Evolutionary conservation across 2,329 filamentous ascomycete species (phyloP).

Genomic region (Penicillium sclerotiorum): DNA sequence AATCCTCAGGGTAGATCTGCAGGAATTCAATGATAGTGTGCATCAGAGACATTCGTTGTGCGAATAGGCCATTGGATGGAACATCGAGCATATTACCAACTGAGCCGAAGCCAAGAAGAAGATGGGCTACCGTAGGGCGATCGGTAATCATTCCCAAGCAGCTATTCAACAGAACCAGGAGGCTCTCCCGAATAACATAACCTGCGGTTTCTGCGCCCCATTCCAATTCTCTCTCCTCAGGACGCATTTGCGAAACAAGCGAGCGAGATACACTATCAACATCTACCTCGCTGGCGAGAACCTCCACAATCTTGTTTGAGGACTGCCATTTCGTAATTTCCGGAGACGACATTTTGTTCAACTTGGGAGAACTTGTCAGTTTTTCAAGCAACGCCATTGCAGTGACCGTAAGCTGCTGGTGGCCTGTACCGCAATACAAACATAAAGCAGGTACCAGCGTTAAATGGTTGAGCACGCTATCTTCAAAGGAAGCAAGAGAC

Average conservation of each 20-base stretch:
- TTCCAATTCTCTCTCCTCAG: constrained; percentile 70
- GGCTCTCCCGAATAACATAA: constrained; percentile 79
- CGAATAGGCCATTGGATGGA: constrained; percentile 70
- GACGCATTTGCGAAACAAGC: constrained; percentile 68
- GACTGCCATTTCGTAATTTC: constrained; percentile 64
- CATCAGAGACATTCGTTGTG: constrained; percentile 73
- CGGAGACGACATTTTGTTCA: constrained; percentile 69
- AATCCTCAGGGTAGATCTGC: constrained; percentile 66
- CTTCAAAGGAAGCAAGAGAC: constrained; percentile 86
- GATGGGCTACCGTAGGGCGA: constrained; percentile 84
- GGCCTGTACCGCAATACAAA: constrained; percentile 81
- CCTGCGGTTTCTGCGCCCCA: constrained; percentile 68
- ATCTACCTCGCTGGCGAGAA: constrained; percentile 80
- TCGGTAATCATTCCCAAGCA: constrained; percentile 75
- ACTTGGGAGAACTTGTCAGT: constrained; percentile 78
- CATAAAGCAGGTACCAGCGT: constrained; percentile 79
- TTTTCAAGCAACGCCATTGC: constrained; percentile 83
- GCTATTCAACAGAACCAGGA: constrained; percentile 82
- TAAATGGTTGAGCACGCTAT: constrained; percentile 81
- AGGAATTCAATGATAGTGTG: constrained; percentile 77
- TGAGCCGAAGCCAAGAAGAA: constrained; percentile 85
- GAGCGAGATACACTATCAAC: constrained; percentile 76
- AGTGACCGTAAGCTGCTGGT: constrained; percentile 76
- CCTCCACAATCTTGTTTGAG: constrained; percentile 82
- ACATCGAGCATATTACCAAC: constrained; percentile 70